A percentile compares a stretch with the other conserved stretches of the same genome.
Conservation (phyloP, 108 stramenopile species). For the Bacterosira constricta region DNA sequence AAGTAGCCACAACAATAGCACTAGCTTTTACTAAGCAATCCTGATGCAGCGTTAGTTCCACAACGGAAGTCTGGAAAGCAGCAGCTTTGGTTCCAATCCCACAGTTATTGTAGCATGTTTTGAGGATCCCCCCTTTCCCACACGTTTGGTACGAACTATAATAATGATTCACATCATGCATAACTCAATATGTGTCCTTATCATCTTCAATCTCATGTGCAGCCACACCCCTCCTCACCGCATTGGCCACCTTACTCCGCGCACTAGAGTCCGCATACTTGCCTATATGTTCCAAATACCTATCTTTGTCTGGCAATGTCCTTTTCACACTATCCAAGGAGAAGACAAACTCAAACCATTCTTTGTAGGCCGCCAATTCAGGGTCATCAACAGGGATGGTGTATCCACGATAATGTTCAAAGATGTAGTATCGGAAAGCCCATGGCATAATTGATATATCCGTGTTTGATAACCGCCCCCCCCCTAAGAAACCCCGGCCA, state of each 20-base stretch:
- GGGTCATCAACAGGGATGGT: slow-evolving; percentile 55
- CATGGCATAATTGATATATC: slow-evolving; percentile 82
- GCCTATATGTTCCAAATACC: slow-evolving; percentile 81
- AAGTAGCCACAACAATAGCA: too few relatives aligned
- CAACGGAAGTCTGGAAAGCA: too few relatives aligned
- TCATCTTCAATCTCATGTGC: slow-evolving; percentile 89
- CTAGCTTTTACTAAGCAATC: too few relatives aligned
- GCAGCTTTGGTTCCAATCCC: too few relatives aligned
- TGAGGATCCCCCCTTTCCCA: too few relatives aligned
- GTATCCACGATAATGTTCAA: slow-evolving; percentile 86
- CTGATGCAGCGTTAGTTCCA: too few relatives aligned
- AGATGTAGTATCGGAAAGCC: slow-evolving; percentile 78
- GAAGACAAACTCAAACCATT: slow-evolving; percentile 82
- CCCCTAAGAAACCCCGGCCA: slow-evolving; percentile 62
- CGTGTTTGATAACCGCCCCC: slow-evolving; percentile 60
- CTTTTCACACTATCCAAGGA: slow-evolving; percentile 63
- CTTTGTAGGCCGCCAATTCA: slow-evolving; percentile 64
- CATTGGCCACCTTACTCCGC: slow-evolving; percentile 84
- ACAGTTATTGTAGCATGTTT: too few relatives aligned
- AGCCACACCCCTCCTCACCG: slow-evolving; percentile 80
- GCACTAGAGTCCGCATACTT: slow-evolving; percentile 88
- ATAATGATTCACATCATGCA: too few relatives aligned
- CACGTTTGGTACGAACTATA: too few relatives aligned
- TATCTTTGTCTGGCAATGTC: slow-evolving; percentile 83
- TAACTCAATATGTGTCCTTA: slow-evolving; percentile 74